phyloP scores from a whole-genome alignment of 2,329 filamentous ascomycete species.

The Peltaster fructicola region DNA sequence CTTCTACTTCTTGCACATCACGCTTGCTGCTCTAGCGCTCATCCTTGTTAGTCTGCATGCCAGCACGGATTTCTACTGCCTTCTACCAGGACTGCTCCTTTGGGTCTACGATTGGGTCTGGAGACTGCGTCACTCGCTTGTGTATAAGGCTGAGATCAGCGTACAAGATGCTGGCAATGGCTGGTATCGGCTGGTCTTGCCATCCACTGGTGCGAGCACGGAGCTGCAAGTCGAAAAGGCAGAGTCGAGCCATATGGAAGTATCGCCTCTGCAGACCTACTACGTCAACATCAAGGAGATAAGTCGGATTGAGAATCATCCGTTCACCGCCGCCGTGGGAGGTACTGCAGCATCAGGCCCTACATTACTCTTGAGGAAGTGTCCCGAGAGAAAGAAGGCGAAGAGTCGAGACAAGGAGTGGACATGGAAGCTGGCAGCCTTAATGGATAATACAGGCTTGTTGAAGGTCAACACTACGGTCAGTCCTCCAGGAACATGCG shows the following conservation, averaged over 20 bases:
- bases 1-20: conserved; percentile 2
- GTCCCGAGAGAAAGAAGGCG: too few species aligned
- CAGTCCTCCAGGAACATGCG: too few species aligned
- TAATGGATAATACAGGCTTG: too few species aligned
- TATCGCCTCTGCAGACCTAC: too few species aligned
- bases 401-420: too few species aligned
- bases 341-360: neutral
- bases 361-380: neutral
- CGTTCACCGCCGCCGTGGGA: conserved; percentile 1
- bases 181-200: conserved; percentile 1
- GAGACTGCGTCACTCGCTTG: neutral
- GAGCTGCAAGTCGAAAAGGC: too few species aligned
- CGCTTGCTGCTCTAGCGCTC: neutral
- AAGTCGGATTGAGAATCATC: neutral
- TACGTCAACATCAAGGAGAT: neutral
- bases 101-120: conserved; percentile 2
- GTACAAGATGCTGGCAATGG: neutral
- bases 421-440: too few species aligned
- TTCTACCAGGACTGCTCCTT: conserved; percentile 1
- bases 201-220: too few species aligned
- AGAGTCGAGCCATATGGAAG: too few species aligned
- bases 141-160: neutral
- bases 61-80: conserved; percentile 3
- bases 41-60: conserved; percentile 1
- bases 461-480: too few species aligned